These are phyloP conservation scores for Draba incana DNA, from an alignment of 345 rosid species.

Conservation along the genomic window DNA sequence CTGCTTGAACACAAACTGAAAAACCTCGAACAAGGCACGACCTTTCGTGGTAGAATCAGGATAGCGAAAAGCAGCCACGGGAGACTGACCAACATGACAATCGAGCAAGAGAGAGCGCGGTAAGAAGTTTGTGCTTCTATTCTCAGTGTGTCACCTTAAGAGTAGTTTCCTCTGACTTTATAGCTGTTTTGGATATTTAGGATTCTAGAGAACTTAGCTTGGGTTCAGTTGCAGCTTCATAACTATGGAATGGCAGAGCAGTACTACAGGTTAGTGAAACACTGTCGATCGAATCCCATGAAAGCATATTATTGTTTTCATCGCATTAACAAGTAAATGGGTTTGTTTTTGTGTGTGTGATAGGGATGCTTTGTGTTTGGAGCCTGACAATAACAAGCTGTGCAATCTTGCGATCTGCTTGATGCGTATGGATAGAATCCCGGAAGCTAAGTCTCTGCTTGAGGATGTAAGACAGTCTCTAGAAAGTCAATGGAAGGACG, in stretches of 20 bases:
- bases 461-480: conserved; percentile 52
- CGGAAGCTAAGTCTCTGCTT: conserved; percentile 68
- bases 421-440: conserved; percentile 64
- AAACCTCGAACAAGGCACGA: conserved; percentile 18
- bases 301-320: background rate
- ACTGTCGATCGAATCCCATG: background rate
- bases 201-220: conserved; percentile 77
- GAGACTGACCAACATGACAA: conserved; percentile 11
- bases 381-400: conserved; percentile 68
- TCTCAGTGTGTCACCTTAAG: background rate
- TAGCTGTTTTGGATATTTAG: conserved; percentile 39
- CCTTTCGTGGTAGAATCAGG: background rate
- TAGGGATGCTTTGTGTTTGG: conserved; percentile 69
- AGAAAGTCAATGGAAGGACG: conserved; percentile 45
- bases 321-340: background rate
- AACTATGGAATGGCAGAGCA: conserved; percentile 70
- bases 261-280: conserved; percentile 55
- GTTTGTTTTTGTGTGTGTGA: conserved; percentile 9
- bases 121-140: background rate
- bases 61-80: background rate
- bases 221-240: conserved; percentile 73
- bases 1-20: conserved; percentile 38
- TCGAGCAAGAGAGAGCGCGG: conserved; percentile 35
- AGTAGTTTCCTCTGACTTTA: background rate
- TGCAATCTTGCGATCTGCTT: conserved; percentile 79